Percentiles rank a stretch among this genome's conserved stretches.
Evolutionary conservation across 225 moss, liverwort and hornwort species (phyloP).

Genomic region (Bryum argenteum): DNA sequence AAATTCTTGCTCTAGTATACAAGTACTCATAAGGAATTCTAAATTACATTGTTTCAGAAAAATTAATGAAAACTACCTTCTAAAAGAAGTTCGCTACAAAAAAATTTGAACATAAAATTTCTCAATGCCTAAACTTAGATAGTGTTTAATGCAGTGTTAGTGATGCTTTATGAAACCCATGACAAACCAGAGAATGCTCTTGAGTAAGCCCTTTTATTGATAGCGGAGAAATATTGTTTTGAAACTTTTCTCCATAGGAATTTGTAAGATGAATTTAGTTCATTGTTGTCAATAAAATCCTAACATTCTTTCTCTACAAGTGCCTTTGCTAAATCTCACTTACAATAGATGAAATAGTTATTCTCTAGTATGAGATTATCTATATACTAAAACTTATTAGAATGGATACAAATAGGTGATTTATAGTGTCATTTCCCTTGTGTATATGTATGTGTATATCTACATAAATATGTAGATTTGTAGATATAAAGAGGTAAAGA

Average conservation of each 20-base stretch:
- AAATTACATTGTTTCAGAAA: fast-evolving
- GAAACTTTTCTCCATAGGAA: neutral
- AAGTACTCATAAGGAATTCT: neutral
- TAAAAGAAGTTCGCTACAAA: too few species aligned
- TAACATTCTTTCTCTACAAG: neutral
- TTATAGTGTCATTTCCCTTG: too few species aligned
- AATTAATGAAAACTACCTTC: neutral
- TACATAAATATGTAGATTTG: fast-evolving
- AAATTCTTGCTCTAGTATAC: fast-evolving
- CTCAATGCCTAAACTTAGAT: neutral
- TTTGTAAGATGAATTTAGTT: neutral
- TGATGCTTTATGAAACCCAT: conserved; percentile 72
- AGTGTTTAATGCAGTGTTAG: conserved; percentile 52
- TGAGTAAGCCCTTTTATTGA: conserved; percentile 49
- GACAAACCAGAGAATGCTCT: conserved; percentile 77
- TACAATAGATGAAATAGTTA: neutral
- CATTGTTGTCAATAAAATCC: neutral
- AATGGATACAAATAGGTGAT: neutral
- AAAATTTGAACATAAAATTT: too few species aligned
- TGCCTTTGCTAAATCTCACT: neutral
- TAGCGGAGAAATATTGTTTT: neutral
- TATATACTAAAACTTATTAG: too few species aligned
- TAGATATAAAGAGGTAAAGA: fast-evolving
- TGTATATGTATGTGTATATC: too few species aligned
- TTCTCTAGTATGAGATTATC: too few species aligned